phyloP scores from a whole-genome alignment of 2,329 filamentous ascomycete species.

The Ceratocystis diversiconidia region DNA sequence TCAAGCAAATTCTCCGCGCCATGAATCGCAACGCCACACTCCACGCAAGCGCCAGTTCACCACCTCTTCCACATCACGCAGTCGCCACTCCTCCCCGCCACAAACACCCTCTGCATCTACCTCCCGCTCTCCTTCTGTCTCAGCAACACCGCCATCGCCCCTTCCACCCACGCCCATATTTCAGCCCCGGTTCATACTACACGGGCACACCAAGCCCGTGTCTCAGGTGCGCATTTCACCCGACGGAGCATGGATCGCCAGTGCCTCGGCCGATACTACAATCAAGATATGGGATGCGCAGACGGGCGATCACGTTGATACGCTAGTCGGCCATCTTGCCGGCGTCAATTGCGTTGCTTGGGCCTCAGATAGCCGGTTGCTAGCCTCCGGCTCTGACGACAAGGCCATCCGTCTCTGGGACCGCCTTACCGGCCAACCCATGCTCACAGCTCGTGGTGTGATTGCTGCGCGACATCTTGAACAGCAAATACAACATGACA shows the following conservation, averaged over 20 bases:
- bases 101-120: constrained; percentile 27
- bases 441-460: constrained; percentile 31
- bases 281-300: constrained; percentile 79
- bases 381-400: constrained; percentile 89
- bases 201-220: constrained; percentile 65
- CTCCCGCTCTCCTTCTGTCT: constrained; percentile 24
- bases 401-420: constrained; percentile 94
- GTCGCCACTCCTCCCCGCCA: constrained; percentile 23
- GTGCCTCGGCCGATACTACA: constrained; percentile 75
- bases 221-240: constrained; percentile 84
- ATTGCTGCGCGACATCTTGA: constrained; percentile 13
- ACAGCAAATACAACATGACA: constrained; percentile 22
- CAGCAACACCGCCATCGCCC: constrained; percentile 32
- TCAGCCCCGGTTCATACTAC: constrained; percentile 53
- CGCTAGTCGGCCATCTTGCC: constrained; percentile 82
- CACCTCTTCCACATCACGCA: constrained; percentile 23
- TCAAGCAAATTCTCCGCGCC: constrained; percentile 22
- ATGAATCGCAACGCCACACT: constrained; percentile 20
- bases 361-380: constrained; percentile 73
- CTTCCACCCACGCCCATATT: constrained; percentile 54
- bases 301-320: constrained; percentile 70
- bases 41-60: constrained; percentile 25
- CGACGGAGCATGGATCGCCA: constrained; percentile 78
- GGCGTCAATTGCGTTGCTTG: constrained; percentile 89
- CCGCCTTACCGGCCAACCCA: constrained; percentile 44